Conservation (phyloP, 2,329 filamentous ascomycete genomes). For the Calonectria pteridis region DNA sequence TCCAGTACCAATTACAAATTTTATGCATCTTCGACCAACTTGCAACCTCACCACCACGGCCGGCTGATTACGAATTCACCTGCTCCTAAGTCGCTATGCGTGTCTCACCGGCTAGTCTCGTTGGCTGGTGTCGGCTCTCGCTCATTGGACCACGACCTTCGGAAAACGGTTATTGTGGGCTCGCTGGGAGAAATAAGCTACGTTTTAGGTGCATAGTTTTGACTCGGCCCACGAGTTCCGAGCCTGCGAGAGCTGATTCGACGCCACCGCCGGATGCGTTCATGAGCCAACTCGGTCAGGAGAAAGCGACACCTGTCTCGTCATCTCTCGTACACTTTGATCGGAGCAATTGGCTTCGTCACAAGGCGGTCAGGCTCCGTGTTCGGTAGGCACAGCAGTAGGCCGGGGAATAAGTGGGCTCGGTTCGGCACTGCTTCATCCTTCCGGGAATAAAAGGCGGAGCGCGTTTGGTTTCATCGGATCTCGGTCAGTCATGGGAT, state of each 20-base stretch:
- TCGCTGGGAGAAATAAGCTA: background rate
- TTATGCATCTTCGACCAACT: background rate
- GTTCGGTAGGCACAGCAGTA: background rate
- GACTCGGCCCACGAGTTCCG: background rate
- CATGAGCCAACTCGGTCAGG: background rate
- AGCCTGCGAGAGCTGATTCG: background rate
- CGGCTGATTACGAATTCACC: too few species aligned
- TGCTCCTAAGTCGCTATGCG: background rate
- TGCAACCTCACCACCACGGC: background rate
- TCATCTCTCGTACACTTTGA: background rate
- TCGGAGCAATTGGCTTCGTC: background rate
- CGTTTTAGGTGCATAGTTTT: background rate
- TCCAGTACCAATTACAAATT: background rate
- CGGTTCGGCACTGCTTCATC: background rate
- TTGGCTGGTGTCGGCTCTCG: background rate
- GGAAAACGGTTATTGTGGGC: constrained; percentile 1
- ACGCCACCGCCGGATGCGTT: constrained; percentile 4
- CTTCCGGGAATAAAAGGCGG: background rate
- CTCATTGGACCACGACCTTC: background rate
- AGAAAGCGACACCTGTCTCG: background rate
- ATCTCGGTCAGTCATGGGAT: background rate
- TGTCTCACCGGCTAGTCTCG: background rate
- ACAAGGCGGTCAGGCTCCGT: background rate
- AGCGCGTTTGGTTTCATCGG: background rate
- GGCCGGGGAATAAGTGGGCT: background rate